Evolutionary conservation across 805 yeast species (phyloP).

Genomic region (Tetrapisispora nanseiensis): DNA sequence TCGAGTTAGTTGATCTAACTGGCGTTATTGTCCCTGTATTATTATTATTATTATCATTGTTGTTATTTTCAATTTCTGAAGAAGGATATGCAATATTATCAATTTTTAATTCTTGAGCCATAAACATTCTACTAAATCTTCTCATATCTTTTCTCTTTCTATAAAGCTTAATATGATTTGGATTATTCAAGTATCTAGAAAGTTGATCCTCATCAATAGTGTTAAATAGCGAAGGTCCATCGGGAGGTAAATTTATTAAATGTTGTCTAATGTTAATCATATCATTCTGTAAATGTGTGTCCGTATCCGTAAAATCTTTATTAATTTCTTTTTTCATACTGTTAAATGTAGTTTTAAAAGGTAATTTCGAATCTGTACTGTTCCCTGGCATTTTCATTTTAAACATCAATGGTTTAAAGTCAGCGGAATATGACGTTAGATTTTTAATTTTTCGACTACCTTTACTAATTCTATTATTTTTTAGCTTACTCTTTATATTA

Average conservation of each 20-base stretch:
- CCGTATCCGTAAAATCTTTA: background rate
- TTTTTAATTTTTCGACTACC: background rate
- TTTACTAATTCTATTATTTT: background rate
- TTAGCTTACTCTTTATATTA: background rate
- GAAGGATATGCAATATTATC: background rate
- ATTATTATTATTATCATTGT: background rate
- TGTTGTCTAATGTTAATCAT: background rate
- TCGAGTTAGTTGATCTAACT: background rate
- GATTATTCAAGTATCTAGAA: conserved; percentile 37
- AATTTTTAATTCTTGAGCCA: conserved; percentile 50
- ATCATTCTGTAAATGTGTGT: background rate
- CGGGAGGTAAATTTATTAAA: background rate
- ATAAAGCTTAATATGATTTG: conserved; percentile 45
- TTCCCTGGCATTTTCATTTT: conserved; percentile 9
- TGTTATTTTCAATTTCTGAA: background rate
- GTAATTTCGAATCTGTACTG: background rate
- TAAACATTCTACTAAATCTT: conserved; percentile 42
- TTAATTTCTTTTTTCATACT: background rate
- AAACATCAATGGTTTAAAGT: conserved; percentile 19
- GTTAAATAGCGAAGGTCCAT: conserved; percentile 7
- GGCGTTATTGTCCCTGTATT: background rate
- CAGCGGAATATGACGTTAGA: conserved; percentile 11
- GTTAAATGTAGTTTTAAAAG: background rate
- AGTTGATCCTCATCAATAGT: conserved; percentile 31
- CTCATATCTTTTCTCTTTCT: conserved; percentile 39